Evolutionary conservation across 192 early-diverging fungal genomes (phyloP).

Genomic region (Coemansia sp.): DNA sequence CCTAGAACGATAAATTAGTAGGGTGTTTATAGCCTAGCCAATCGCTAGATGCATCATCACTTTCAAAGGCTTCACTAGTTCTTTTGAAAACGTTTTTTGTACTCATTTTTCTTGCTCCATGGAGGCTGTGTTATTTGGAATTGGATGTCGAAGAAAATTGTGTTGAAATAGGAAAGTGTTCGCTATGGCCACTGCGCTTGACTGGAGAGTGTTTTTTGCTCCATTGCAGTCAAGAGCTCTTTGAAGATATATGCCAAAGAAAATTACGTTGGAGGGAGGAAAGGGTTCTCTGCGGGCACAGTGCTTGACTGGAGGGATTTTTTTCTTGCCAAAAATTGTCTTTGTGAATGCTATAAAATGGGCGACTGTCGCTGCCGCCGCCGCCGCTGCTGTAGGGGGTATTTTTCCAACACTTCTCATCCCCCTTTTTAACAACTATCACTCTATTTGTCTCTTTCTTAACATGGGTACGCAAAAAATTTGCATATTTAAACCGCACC

Average conservation of each 20-base stretch:
- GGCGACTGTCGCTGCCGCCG: background rate
- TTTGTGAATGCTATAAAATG: background rate
- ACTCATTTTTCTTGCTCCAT: background rate
- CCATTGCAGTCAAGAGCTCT: background rate
- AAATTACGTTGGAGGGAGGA: background rate
- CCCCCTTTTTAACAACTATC: background rate
- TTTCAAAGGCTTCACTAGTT: background rate
- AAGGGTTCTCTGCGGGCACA: background rate
- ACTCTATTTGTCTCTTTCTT: background rate
- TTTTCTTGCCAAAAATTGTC: background rate
- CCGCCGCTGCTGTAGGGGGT: background rate
- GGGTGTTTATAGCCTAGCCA: background rate
- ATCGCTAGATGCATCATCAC: background rate
- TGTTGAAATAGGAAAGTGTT: background rate
- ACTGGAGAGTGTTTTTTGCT: background rate
- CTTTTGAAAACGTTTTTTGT: background rate
- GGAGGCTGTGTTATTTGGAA: background rate
- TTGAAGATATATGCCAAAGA: background rate
- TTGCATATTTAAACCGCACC: background rate
- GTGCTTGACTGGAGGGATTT: background rate
- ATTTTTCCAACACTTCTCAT: background rate
- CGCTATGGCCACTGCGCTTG: background rate
- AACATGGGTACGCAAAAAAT: background rate
- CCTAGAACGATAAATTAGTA: background rate
- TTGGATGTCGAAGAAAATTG: background rate